Conservation (phyloP, 352 stramenopile species). For the Phytopythium montanum region DNA sequence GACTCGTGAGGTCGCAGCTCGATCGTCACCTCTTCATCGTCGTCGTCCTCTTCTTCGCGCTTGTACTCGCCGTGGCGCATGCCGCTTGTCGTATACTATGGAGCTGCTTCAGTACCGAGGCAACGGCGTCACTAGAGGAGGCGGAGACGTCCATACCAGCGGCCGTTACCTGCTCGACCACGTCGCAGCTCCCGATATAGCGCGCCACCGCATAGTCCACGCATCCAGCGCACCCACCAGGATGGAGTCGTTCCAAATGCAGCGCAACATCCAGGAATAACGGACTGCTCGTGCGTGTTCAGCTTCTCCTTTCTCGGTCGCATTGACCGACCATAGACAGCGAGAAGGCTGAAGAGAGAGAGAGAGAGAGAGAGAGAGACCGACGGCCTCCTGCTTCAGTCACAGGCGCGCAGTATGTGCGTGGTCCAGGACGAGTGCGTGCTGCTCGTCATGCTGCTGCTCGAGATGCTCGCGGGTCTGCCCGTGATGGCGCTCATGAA, state of each 20-base stretch:
- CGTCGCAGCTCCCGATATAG: not conserved
- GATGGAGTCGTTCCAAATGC: not conserved
- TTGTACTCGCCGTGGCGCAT: slow-evolving; percentile 11
- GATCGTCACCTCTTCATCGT: slow-evolving; percentile 35
- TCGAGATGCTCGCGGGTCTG: slow-evolving; percentile 33
- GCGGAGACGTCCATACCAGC: too few relatives aligned
- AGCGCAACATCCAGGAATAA: not conserved
- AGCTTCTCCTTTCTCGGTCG: too few relatives aligned
- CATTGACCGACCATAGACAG: too few relatives aligned
- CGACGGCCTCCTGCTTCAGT: too few relatives aligned
- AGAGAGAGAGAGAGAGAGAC: too few relatives aligned
- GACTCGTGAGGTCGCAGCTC: slow-evolving; percentile 23
- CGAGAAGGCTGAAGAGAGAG: too few relatives aligned
- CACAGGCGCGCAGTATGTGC: slow-evolving; percentile 21
- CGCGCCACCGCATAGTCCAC: not conserved
- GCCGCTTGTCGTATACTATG: not conserved
- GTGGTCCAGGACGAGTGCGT: slow-evolving; percentile 44
- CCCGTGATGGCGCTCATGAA: slow-evolving; percentile 50
- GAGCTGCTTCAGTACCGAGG: too few relatives aligned
- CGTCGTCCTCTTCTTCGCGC: slow-evolving; percentile 22
- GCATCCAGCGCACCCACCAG: too few relatives aligned
- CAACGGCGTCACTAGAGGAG: not conserved
- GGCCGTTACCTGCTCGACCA: not conserved
- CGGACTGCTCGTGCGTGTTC: not conserved
- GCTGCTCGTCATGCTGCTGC: slow-evolving; percentile 33